phyloP scores from a whole-genome alignment of 352 stramenopile genomes.

The Elongisporangium prolatum region DNA sequence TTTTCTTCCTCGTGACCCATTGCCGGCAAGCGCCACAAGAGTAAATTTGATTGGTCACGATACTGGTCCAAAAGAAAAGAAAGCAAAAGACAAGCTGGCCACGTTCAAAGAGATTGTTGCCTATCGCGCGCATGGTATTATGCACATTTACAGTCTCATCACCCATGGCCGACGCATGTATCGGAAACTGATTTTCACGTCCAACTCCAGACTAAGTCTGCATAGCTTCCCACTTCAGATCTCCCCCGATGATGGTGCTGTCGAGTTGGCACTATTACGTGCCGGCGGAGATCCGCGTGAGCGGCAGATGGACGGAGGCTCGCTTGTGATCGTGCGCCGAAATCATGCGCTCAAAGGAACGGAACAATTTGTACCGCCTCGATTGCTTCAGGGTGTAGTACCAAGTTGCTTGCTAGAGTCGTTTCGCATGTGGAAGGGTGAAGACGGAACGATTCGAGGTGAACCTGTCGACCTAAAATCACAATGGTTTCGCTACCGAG shows the following conservation, averaged over 20 bases:
- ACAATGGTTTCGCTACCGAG: slow-evolving; percentile 85
- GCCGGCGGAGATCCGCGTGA: slow-evolving; percentile 66
- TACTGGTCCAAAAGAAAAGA: slow-evolving; percentile 64
- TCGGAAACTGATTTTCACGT: slow-evolving; percentile 96
- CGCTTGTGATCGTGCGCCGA: slow-evolving; percentile 88
- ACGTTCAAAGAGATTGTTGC: slow-evolving; percentile 99
- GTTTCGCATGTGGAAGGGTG: slow-evolving; percentile 97
- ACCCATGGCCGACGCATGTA: slow-evolving; percentile 96
- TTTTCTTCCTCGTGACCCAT: slow-evolving; percentile 56
- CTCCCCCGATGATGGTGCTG: slow-evolving; percentile 48
- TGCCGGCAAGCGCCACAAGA: slow-evolving; percentile 32
- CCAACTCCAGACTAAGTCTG: slow-evolving; percentile 91
- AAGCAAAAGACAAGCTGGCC: slow-evolving; percentile 64
- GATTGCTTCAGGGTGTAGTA: slow-evolving; percentile 93
- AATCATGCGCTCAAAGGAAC: slow-evolving; percentile 60
- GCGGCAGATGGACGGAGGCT: slow-evolving; percentile 56
- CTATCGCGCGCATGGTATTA: slow-evolving; percentile 85
- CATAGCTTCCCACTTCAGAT: slow-evolving; percentile 87
- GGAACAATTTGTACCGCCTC: slow-evolving; percentile 88
- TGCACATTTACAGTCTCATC: slow-evolving; percentile 97
- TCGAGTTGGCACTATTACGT: slow-evolving; percentile 54
- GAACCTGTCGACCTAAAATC: slow-evolving; percentile 87
- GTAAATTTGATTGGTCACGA: slow-evolving; percentile 68
- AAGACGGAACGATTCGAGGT: slow-evolving; percentile 93
- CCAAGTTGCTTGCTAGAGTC: slow-evolving; percentile 93